These are phyloP conservation scores for Pseudozyma sp. DNA, from an alignment of 1,284 basidiomycete genomes.

Conservation along the genomic window DNA sequence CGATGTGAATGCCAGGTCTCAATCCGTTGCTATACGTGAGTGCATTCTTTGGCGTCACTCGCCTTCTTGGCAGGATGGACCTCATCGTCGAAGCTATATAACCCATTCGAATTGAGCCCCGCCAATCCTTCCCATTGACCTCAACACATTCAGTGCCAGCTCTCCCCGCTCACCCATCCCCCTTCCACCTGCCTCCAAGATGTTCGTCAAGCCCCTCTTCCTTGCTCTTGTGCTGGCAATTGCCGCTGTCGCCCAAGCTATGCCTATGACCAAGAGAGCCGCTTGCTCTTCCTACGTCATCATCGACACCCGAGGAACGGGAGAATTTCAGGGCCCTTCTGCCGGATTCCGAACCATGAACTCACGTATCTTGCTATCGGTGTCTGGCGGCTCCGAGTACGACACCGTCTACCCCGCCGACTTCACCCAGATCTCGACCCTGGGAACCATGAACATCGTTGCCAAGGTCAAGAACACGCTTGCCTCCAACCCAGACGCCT, in stretches of 20 bases:
- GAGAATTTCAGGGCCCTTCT: conserved; percentile 63
- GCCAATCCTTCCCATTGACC: not conserved
- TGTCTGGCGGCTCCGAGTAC: conserved; percentile 52
- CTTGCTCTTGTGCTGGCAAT: conserved; percentile 10
- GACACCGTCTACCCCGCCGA: conserved; percentile 64
- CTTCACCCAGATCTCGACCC: conserved; percentile 50
- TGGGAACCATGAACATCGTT: conserved; percentile 56
- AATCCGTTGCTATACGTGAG: too few species aligned
- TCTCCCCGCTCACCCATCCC: too few species aligned
- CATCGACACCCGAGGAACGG: conserved; percentile 66
- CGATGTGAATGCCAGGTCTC: too few species aligned
- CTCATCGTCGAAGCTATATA: too few species aligned
- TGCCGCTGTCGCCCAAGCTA: conserved; percentile 14
- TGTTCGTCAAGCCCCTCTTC: conserved; percentile 15
- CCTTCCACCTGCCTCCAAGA: conserved; percentile 1
- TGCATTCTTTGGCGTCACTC: too few species aligned
- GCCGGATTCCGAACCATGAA: conserved; percentile 52
- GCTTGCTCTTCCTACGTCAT: conserved; percentile 42
- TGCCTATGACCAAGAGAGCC: conserved; percentile 12
- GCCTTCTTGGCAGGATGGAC: too few species aligned
- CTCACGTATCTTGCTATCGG: conserved; percentile 19
- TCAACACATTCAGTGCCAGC: not conserved
- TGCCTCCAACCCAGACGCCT: conserved; percentile 16
- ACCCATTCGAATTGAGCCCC: too few species aligned
- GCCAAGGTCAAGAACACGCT: conserved; percentile 28